Evolutionary conservation across 495 filamentous ascomycete species (phyloP), one percentile per base, ranked within the genome.

Genomic region (Tuber magnatum): DNA sequence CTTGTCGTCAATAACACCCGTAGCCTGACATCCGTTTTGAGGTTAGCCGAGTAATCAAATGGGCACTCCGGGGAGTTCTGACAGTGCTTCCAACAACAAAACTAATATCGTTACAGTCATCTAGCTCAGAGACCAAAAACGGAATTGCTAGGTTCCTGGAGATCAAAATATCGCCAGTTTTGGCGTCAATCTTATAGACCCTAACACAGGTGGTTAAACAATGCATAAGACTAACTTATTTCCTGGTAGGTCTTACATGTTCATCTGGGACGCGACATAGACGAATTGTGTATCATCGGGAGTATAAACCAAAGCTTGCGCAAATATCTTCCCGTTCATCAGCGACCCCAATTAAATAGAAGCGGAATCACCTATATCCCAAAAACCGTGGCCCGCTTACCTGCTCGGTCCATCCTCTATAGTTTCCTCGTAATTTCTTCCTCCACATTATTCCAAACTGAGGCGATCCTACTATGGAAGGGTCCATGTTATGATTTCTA

Each of bases 401-500:
- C 38, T 72, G 74, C 75, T 61, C 77, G 46, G 80, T 69, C 41
- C 72, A 77, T 2, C 81, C 81, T 32, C 83, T 83, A 74, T 84
- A 86, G 22, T 78, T 82, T 46, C 84, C 85, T 14, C 74, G 82
- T 43, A 86, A 79, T 8, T 71, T 73, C 43, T 83, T 86, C 65
- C 81, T 83, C 80, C 84, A 86, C 42, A 85, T 80, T 61, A 85
- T 85, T 22, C 83, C 84, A 73, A 87, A 86, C 44, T 84, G 77
- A 16, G 83, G 72, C 72, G 83, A 84, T 20, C 73, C 81, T 1
- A 87, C 82, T 40, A 86, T 76, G 14, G 82, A 78, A 24, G 85
- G 85, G 74, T 87, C 85, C 83, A 86, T 85, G 81, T 86, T 86
- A 77, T 87, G 85, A 75, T 85, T 86, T 41, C 82, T 84, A 72